Conservation (phyloP, 2,329 filamentous ascomycete species). For the Coniochaeta sp. region DNA sequence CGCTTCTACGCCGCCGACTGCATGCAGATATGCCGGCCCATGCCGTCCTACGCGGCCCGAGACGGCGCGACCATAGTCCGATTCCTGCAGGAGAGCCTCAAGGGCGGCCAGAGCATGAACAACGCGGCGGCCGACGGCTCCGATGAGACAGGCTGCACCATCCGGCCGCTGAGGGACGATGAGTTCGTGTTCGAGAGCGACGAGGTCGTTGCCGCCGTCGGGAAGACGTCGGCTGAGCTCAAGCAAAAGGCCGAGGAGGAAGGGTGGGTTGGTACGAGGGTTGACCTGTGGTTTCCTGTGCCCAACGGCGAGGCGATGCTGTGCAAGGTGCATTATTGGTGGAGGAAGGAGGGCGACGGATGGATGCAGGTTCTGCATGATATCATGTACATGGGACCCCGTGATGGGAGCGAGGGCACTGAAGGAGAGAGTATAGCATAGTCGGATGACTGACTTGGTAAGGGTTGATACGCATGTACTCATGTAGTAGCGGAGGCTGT, state of each 20-base stretch:
- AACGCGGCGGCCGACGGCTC: background rate
- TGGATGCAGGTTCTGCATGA: slow-evolving; percentile 19
- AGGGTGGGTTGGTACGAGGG: slow-evolving; percentile 19
- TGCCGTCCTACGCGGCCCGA: slow-evolving; percentile 14
- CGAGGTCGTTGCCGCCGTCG: slow-evolving; percentile 8
- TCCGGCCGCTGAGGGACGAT: slow-evolving; percentile 6
- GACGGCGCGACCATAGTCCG: slow-evolving; percentile 15
- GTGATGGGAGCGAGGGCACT: slow-evolving; percentile 16
- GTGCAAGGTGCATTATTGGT: slow-evolving; percentile 24
- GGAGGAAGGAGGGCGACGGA: slow-evolving; percentile 12
- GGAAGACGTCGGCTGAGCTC: slow-evolving; percentile 7
- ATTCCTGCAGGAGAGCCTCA: slow-evolving; percentile 13
- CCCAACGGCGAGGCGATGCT: slow-evolving; percentile 9
- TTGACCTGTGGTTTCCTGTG: slow-evolving; percentile 17
- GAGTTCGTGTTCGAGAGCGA: slow-evolving; percentile 13
- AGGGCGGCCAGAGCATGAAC: background rate
- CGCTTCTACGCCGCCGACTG: slow-evolving; percentile 8
- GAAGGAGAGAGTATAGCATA: slow-evolving; percentile 6
- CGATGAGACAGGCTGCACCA: slow-evolving; percentile 10
- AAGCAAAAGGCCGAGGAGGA: slow-evolving; percentile 8
- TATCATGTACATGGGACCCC: slow-evolving; percentile 18
- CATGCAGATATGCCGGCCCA: slow-evolving; percentile 15
- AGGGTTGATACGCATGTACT: background rate
- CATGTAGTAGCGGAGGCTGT: too few relatives aligned
- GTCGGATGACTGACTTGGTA: background rate